These are phyloP conservation scores for Amborella trichopoda DNA, from an alignment of 164 flowering plant genomes.

Conservation along the genomic window DNA sequence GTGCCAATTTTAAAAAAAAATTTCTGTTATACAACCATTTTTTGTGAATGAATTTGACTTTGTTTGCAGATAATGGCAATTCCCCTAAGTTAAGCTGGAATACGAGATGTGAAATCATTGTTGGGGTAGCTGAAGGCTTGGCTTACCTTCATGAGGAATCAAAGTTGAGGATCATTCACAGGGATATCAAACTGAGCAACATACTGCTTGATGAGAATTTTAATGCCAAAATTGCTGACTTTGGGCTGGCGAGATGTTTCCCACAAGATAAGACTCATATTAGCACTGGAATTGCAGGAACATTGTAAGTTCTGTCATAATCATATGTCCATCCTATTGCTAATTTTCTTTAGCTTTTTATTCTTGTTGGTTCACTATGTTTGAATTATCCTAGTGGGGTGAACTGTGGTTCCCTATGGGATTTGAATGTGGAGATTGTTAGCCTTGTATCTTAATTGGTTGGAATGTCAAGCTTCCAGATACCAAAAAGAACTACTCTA, in stretches of 20 bases:
- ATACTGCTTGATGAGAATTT: slow-evolving; percentile 56
- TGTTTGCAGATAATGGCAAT: slow-evolving; percentile 22
- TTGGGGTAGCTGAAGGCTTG: slow-evolving; percentile 62
- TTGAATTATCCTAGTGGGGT: too few species aligned
- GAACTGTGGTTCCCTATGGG: too few species aligned
- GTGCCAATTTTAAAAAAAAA: background rate
- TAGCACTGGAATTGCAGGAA: slow-evolving; percentile 71
- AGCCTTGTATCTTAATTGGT: too few species aligned
- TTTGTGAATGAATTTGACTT: too few species aligned
- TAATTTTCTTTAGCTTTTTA: too few species aligned
- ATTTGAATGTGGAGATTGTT: too few species aligned
- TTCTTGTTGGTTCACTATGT: too few species aligned
- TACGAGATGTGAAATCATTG: slow-evolving; percentile 32
- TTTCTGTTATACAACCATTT: background rate
- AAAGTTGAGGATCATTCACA: slow-evolving; percentile 50
- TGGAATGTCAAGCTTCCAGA: too few species aligned
- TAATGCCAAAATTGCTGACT: slow-evolving; percentile 64
- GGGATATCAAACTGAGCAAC: slow-evolving; percentile 66
- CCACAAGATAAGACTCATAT: slow-evolving; percentile 57
- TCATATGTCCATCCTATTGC: too few species aligned
- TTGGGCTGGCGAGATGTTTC: slow-evolving; percentile 64
- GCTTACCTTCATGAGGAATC: slow-evolving; percentile 65
- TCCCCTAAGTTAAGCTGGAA: slow-evolving; percentile 31
- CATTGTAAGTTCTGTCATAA: slow-evolving; percentile 44
- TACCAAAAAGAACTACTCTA: too few species aligned